These are phyloP conservation scores for Boletus coccyginus DNA, from an alignment of 768 basidiomycete genomes.

Conservation along the genomic window DNA sequence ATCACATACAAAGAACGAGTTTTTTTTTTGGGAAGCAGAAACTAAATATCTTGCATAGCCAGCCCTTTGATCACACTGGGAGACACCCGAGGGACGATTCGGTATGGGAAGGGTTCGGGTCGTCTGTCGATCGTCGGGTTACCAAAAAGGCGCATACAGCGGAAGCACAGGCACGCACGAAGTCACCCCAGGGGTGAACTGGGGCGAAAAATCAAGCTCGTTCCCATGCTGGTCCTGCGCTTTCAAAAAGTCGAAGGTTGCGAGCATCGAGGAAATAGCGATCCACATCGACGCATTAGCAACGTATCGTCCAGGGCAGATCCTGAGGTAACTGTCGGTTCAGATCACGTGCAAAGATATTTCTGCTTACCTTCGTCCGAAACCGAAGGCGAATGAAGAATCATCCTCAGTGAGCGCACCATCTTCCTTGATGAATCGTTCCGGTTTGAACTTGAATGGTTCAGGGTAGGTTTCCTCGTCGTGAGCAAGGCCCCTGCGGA, in stretches of 20 bases:
- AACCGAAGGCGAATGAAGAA: conserved; percentile 19
- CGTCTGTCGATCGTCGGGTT: conserved; percentile 13
- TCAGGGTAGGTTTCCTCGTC: conserved; percentile 37
- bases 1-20: not conserved
- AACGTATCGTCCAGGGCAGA: conserved; percentile 22
- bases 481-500: conserved; percentile 37
- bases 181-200: conserved; percentile 16
- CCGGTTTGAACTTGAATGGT: conserved; percentile 41
- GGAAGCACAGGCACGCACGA: conserved; percentile 17
- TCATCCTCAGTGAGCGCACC: conserved; percentile 11
- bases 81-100: conserved; percentile 17
- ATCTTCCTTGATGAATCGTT: conserved; percentile 32
- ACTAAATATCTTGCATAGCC: conserved; percentile 6
- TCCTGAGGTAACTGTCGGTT: conserved; percentile 6
- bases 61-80: conserved; percentile 8
- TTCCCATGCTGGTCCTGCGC: conserved; percentile 21
- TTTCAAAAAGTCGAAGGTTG: conserved; percentile 22
- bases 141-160: not conserved
- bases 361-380: conserved; percentile 22
- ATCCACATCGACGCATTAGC: conserved; percentile 28
- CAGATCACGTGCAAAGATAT: not conserved
- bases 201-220: conserved; percentile 22
- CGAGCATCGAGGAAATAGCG: conserved; percentile 22
- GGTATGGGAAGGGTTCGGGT: conserved; percentile 22
- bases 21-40: not conserved